Conservation (phyloP, 108 stramenopile species). For the Cyclotella sp. region DNA sequence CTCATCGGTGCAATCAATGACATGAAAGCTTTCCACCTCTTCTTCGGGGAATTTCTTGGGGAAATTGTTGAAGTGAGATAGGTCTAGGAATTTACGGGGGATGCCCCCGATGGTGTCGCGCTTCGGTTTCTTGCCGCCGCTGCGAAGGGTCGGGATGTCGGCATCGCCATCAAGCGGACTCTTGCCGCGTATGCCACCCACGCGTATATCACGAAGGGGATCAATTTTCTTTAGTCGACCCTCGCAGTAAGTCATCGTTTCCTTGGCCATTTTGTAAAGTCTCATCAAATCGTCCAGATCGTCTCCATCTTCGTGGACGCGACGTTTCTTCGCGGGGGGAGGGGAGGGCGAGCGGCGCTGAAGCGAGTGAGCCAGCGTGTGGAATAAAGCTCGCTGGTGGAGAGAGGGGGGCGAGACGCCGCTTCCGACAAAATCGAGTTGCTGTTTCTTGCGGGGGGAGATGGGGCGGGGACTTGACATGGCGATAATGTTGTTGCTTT, state of each 20-base stretch:
- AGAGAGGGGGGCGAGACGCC: not conserved
- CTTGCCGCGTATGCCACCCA: too few relatives aligned
- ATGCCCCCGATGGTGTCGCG: slow-evolving; percentile 31
- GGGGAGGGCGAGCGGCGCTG: too few relatives aligned
- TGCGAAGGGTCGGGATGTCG: too few relatives aligned
- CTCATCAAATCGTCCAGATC: not conserved
- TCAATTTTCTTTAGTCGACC: not conserved
- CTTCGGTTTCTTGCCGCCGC: not conserved
- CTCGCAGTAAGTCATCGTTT: slow-evolving; percentile 10
- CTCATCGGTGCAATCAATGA: slow-evolving; percentile 49
- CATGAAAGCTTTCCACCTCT: slow-evolving; percentile 4
- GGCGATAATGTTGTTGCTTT: too few relatives aligned
- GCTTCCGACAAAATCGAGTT: not conserved
- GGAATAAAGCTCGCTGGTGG: not conserved
- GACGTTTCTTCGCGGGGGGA: too few relatives aligned
- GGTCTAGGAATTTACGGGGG: slow-evolving; percentile 39
- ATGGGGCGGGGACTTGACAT: not conserved
- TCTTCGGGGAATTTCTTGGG: not conserved
- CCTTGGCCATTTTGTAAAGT: not conserved
- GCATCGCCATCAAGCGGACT: too few relatives aligned
- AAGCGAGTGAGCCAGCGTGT: too few relatives aligned
- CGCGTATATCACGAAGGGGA: too few relatives aligned
- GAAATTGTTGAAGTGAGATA: slow-evolving; percentile 37
- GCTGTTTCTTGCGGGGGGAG: slow-evolving; percentile 5
- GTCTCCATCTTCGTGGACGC: not conserved